Evolutionary conservation across 495 filamentous ascomycete genomes (phyloP), one percentile per base, ranked within the genome.

Genomic region (Podospora conica): DNA sequence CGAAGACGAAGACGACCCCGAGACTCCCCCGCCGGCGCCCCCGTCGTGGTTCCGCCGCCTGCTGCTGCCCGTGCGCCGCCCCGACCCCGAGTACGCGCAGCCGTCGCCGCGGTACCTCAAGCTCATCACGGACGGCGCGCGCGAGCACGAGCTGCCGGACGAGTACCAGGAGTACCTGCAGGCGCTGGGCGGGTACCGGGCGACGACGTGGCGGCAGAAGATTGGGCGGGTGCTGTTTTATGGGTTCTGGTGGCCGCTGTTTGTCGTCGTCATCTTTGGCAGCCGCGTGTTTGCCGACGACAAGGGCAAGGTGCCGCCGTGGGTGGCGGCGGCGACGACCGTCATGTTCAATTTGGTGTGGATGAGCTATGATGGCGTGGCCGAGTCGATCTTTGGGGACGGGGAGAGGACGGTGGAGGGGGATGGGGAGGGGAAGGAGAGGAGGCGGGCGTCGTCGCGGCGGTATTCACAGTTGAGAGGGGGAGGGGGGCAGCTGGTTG

Each of bases 91-190:
- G 60, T 90, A 91, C 69, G 90, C 92, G 3, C 92, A 98, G 74
- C 86, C 95, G 0, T 96, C 91, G 3, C 80, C 84, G 20, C 86
- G 94, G 0, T 98, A 98, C 72, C 81, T 98, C 7, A 82, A 85
- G 24, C 79, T 98, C 23, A 84, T 98, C 68, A 83, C 79, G 21
- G 83, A 85, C 64, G 95, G 95, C 9, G 92, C 92, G 6, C 75
- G 75, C 9, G 91, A 98, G 75, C 88, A 93, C 74, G 79, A 82
- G 11, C 80, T 98, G 0, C 95, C 95, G 0, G 66, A 79, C 0
- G 86, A 90, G 33, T 98, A 97, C 71, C 83, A 83, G 64, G 74
- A 69, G 3, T 94, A 93, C 73, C 82, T 98, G 1, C 75, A 80
- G 10, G 69, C 78, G 12, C 80, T 97, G 20, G 82, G 82, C 33